Percentiles rank a stretch among this genome's conserved stretches.
Conservation (phyloP, 805 yeast species). For the Yamadazyma tumulicola region DNA sequence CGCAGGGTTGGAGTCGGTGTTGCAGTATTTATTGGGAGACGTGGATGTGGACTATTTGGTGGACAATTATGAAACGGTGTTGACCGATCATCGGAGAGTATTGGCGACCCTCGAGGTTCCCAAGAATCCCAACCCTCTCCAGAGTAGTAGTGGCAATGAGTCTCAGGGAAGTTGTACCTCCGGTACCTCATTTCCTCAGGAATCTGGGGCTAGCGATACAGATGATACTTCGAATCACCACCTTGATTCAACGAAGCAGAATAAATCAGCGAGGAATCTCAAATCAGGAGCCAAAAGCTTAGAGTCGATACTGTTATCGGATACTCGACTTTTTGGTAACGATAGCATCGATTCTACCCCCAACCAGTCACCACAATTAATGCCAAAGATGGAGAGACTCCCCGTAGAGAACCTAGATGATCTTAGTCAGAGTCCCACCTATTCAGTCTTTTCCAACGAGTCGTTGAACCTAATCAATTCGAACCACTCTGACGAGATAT, state of each 20-base stretch:
- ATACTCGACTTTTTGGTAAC: too few relatives aligned
- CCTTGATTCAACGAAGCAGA: neutral
- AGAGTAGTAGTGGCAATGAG: too few relatives aligned
- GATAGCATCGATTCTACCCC: constrained; percentile 7
- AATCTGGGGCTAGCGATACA: neutral
- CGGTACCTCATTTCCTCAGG: neutral
- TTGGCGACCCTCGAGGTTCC: constrained; percentile 1
- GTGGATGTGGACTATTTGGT: constrained; percentile 18
- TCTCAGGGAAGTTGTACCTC: too few relatives aligned
- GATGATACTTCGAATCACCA: neutral
- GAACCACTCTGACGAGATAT: constrained; percentile 9
- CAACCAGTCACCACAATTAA: constrained; percentile 6
- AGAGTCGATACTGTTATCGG: too few relatives aligned
- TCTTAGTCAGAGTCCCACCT: constrained; percentile 13
- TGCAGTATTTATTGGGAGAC: constrained; percentile 31
- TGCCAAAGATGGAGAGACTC: neutral
- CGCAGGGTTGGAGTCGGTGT: constrained; percentile 24
- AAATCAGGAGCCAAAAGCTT: too few relatives aligned
- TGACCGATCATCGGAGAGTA: constrained; percentile 8
- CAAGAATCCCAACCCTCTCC: too few relatives aligned
- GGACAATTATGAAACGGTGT: constrained; percentile 13
- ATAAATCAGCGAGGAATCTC: too few relatives aligned
- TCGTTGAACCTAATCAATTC: constrained; percentile 12
- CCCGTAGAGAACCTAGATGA: constrained; percentile 1
- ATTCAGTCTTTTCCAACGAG: constrained; percentile 14